Evolutionary conservation across 345 rosid species (phyloP).

Genomic region (Geranium brycei): DNA sequence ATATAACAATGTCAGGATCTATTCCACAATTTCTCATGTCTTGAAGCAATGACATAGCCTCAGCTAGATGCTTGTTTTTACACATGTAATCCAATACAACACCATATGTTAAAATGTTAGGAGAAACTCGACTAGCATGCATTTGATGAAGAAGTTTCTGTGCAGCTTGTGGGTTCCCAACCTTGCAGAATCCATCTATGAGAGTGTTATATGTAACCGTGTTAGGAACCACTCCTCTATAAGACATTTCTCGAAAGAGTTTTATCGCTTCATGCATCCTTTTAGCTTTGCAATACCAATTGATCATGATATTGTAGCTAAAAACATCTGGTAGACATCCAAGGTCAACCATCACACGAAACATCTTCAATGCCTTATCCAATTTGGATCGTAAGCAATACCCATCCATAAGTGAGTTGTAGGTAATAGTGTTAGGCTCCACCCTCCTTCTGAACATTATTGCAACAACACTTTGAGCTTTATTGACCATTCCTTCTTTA

Average conservation of each 20-base stretch:
- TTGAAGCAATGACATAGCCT: constrained; percentile 1
- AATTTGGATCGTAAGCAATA: constrained; percentile 6
- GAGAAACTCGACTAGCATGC: background rate
- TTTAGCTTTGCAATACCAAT: constrained; percentile 1
- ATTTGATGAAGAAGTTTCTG: background rate
- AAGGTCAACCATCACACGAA: constrained; percentile 6
- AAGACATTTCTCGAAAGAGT: background rate
- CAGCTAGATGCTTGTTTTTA: constrained; percentile 1
- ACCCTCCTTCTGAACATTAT: background rate
- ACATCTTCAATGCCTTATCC: constrained; percentile 6
- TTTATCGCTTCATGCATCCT: background rate
- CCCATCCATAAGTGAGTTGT: constrained; percentile 8
- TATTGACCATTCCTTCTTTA: background rate
- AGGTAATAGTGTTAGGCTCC: constrained; percentile 7
- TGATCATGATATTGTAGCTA: constrained; percentile 6
- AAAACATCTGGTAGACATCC: constrained; percentile 3
- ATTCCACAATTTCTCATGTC: background rate
- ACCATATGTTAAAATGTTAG: constrained; percentile 4
- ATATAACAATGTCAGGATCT: background rate
- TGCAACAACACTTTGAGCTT: background rate
- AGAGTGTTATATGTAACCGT: constrained; percentile 7
- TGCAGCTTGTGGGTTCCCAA: constrained; percentile 2
- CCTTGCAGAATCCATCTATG: constrained; percentile 1
- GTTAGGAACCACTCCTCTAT: constrained; percentile 10
- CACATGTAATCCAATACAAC: too few species aligned